Base-by-base conservation (phyloP, 129 eudicot genomes). In the Flaveria ramosissima region DNA sequence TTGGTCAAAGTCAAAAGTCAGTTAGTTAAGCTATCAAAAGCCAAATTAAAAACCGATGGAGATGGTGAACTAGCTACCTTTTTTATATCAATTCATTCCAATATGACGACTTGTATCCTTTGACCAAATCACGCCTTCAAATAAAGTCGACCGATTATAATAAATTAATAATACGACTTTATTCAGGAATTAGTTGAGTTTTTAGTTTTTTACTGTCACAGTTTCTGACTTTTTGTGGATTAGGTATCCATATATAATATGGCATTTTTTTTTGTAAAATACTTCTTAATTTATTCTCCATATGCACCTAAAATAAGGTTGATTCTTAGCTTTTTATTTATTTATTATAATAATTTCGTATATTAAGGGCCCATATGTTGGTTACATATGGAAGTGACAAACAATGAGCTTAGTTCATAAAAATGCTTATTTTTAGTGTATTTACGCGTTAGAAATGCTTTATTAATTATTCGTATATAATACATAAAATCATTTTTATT, bases 1-100 rank as follows among this genome's bases (percentile, higher is more conserved):
- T 56, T 2, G n/a, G 79, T 80, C 83, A 80, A 80, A 80, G 84
- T 80, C 84, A 80, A 80, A 66, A 5, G 46, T 57, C 19, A 24
- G 27, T 80, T 27, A 80, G 65, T 52, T 80, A 43, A 15, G 52
- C 6, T 47, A 75, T 45, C 63, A 19, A 75, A 30, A 16, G 11
- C 47, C 60, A 46, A 20, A 64, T 76, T 64, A 64, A 76, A 17
- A 64, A 76, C 80, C 72, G 15, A 76, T 64, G 53, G 15, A 64
- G 62, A 26, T 76, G 80, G 51, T 75, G 39, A 73, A 56, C 9
- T 19, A 3, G 62, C 82, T 78, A 55, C 71, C 47, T 30, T 17
- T 30, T 17, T 26, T 17, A 63, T 5, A 27, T 27, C 5, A 14
- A 6, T 68, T 69, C 30, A 26, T 80, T 80, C 84, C 45, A 80